phyloP scores from a whole-genome alignment of 148 eudicot genomes.

The Selenicereus undatus region DNA sequence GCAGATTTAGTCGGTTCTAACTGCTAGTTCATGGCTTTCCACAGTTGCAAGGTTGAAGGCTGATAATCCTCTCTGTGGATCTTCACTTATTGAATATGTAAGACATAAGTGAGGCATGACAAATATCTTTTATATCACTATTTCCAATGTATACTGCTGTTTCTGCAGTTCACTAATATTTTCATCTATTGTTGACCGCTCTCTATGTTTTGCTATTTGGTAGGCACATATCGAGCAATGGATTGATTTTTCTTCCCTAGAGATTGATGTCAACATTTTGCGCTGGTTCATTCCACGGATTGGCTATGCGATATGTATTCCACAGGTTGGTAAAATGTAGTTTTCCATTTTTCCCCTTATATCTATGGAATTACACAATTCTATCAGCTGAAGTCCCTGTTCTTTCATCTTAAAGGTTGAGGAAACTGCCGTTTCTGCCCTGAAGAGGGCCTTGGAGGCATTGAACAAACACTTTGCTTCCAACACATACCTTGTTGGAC shows the following conservation, averaged over 20 bases:
- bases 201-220: background rate
- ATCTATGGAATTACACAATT: background rate
- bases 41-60: slow-evolving; percentile 50
- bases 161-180: background rate
- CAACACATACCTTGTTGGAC: slow-evolving; percentile 67
- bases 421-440: slow-evolving; percentile 55
- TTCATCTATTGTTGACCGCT: background rate
- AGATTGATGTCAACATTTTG: slow-evolving; percentile 42
- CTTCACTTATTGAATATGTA: slow-evolving; percentile 51
- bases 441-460: slow-evolving; percentile 65
- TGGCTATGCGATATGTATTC: slow-evolving; percentile 38
- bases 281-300: slow-evolving; percentile 45
- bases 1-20: slow-evolving; percentile 9
- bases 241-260: slow-evolving; percentile 62
- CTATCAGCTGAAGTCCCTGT: background rate
- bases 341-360: background rate
- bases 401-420: slow-evolving; percentile 41
- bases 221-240: slow-evolving; percentile 63
- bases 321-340: slow-evolving; percentile 36
- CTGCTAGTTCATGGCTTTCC: slow-evolving; percentile 3
- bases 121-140: background rate
- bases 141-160: background rate
- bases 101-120: slow-evolving; percentile 15
- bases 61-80: slow-evolving; percentile 47
- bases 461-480: slow-evolving; percentile 62